Percentiles rank a stretch among this genome's conserved stretches.
phyloP scores from a whole-genome alignment of 2,329 filamentous ascomycete genomes.

The Diaporthe australafricana region DNA sequence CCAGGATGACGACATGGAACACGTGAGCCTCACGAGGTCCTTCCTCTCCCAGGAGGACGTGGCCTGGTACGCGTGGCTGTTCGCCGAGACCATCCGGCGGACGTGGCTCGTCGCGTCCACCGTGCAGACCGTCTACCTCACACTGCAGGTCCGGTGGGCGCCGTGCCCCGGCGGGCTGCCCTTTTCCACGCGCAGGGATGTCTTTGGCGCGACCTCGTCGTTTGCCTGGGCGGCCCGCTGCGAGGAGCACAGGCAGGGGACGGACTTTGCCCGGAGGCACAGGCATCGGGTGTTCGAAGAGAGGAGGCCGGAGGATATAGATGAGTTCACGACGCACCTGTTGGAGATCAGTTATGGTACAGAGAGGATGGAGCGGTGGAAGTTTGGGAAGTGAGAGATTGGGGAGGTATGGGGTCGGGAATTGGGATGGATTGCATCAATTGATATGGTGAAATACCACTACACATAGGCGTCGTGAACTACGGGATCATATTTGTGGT shows the following conservation, averaged over 20 bases:
- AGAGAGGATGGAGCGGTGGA: conserved; percentile 38
- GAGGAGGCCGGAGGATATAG: conserved; percentile 35
- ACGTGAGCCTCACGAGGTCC: background rate
- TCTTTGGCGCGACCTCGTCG: conserved; percentile 41
- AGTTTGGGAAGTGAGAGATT: background rate
- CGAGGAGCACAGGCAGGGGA: background rate
- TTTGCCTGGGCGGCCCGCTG: conserved; percentile 40
- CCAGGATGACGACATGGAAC: background rate
- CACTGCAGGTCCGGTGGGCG: conserved; percentile 35
- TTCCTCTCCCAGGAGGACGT: conserved; percentile 20
- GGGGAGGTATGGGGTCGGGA: background rate
- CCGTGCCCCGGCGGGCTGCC: conserved; percentile 41
- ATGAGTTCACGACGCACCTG: conserved; percentile 32
- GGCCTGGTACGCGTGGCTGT: conserved; percentile 43
- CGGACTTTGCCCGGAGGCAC: conserved; percentile 32
- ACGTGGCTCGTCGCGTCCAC: conserved; percentile 39
- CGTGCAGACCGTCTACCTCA: conserved; percentile 37
- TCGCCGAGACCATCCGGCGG: conserved; percentile 43
- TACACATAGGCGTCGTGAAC: no score
- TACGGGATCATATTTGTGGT: background rate
- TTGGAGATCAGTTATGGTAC: conserved; percentile 35
- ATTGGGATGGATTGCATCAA: no score
- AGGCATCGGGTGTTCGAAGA: conserved; percentile 33
- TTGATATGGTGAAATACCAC: no score
- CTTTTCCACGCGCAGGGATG: conserved; percentile 40